Base-by-base conservation (phyloP, 805 yeast genomes). In the Myxozyma mucilagina region DNA sequence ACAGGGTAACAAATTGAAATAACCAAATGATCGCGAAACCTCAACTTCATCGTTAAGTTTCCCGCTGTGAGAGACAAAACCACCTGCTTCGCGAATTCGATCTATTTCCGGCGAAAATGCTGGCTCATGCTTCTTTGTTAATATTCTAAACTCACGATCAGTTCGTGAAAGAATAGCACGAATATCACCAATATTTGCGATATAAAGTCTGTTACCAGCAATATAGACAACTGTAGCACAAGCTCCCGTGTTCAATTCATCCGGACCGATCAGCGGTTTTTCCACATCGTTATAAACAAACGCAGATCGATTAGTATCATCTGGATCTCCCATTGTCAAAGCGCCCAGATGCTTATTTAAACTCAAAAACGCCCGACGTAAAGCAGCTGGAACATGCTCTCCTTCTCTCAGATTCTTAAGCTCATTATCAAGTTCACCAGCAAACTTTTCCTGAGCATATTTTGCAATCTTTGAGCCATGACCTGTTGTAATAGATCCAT, bases 11-110 rank as follows among this genome's bases (percentile, higher is more conserved):
- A 87, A 80, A 66, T 88, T 87, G 72, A 87, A 87, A 71, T 88
- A 92, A 0, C 99, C 99, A 56, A 90, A 92, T 36, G 97, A 96
- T 68, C 98, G 82, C 1, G 97, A 89, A 52, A 91, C 89, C 52
- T 85, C 86, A 14, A 90, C 80, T 34, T 84, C 85, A 44, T 96
- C 96, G 72, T 93, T 97, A 48, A 91, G 80, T 63, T 87, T 86
- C 56, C 93, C 97, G 69, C 87, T 88, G 18, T 89, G 87, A 9
- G 89, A 84, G 10, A 94, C 96, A 72, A 82, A 87, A 1, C 98
- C 98, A 56, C 98, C 98, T 29, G 96, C 84, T 1, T 89, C 88
- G 69, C 98, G 80, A 51, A 94, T 89, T 68, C 97, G 79, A n/a
- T 70, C 74, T 16, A 78, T 67, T 71, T 91, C 96, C 68, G 88